These are phyloP conservation scores for Periconia digitata DNA, from an alignment of 2,329 filamentous ascomycete species.

Conservation along the genomic window DNA sequence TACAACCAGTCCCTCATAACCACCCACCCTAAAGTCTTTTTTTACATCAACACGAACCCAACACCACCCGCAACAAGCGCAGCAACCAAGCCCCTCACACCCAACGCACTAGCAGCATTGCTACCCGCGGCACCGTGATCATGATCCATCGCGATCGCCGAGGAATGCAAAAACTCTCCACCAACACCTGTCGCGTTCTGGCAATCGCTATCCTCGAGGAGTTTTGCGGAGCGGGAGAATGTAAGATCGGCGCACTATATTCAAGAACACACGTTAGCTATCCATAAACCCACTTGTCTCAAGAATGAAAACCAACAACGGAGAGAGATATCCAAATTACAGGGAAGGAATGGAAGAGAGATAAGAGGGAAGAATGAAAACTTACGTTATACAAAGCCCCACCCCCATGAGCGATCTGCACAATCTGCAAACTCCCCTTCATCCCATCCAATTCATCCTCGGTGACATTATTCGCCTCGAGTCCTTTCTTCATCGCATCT, in stretches of 20 bases:
- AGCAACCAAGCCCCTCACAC: background rate
- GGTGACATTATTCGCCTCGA: conserved; percentile 17
- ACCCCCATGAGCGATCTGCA: conserved; percentile 46
- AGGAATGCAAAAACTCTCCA: conserved; percentile 17
- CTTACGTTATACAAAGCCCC: conserved; percentile 48
- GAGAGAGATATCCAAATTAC: background rate
- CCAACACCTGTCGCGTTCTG: conserved; percentile 45
- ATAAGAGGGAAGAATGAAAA: conserved; percentile 1
- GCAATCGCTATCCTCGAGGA: conserved; percentile 42
- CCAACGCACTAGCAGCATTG: background rate
- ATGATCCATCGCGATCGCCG: background rate
- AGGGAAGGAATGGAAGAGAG: background rate
- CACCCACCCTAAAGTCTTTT: no score
- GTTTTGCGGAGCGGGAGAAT: conserved; percentile 42
- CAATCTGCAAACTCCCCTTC: conserved; percentile 49
- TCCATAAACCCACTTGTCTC: background rate
- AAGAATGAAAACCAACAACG: background rate
- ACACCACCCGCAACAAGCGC: background rate
- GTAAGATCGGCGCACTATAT: conserved; percentile 48
- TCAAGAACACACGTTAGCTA: background rate
- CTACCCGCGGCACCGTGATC: background rate
- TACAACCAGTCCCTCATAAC: no score
- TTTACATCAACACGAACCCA: no score
- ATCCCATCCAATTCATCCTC: conserved; percentile 37
- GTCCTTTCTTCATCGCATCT: conserved; percentile 15